Percentiles rank a stretch among this genome's conserved stretches.
Evolutionary conservation across 805 yeast species (phyloP).

Genomic region (Isabelozyma heimii): DNA sequence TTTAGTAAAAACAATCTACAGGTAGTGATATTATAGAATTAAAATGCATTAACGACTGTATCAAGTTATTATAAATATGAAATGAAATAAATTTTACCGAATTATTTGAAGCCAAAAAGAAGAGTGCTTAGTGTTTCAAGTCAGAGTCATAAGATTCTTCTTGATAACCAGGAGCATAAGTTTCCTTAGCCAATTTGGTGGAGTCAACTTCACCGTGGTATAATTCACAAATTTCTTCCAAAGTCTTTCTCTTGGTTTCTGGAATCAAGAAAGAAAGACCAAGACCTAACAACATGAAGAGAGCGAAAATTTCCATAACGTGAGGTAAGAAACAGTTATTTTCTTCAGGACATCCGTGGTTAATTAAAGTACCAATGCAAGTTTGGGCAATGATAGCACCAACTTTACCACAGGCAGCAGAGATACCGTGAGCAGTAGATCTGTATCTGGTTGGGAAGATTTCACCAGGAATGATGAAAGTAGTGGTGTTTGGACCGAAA

Average conservation of each 20-base stretch:
- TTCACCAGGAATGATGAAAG: conserved; percentile 90
- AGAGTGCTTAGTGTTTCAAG: conserved; percentile 17
- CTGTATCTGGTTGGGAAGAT: conserved; percentile 92
- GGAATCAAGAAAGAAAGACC: conserved; percentile 67
- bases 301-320: conserved; percentile 90
- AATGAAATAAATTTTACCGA: neutral
- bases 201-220: conserved; percentile 74
- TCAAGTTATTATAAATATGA: neutral
- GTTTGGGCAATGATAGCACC: conserved; percentile 94
- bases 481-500: conserved; percentile 92
- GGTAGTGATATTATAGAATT: neutral
- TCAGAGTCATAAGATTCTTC: conserved; percentile 38
- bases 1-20: neutral
- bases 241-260: conserved; percentile 88
- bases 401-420: conserved; percentile 88
- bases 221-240: conserved; percentile 78
- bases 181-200: conserved; percentile 38
- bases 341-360: conserved; percentile 70
- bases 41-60: neutral
- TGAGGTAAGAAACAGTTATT: conserved; percentile 83
- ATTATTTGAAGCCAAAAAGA: neutral
- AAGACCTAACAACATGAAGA: conserved; percentile 84
- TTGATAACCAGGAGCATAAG: conserved; percentile 27
- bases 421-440: conserved; percentile 92
- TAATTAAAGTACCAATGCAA: conserved; percentile 76